Base-by-base conservation (phyloP, 768 basidiomycete genomes). In the Stropharia rugosoannulata region DNA sequence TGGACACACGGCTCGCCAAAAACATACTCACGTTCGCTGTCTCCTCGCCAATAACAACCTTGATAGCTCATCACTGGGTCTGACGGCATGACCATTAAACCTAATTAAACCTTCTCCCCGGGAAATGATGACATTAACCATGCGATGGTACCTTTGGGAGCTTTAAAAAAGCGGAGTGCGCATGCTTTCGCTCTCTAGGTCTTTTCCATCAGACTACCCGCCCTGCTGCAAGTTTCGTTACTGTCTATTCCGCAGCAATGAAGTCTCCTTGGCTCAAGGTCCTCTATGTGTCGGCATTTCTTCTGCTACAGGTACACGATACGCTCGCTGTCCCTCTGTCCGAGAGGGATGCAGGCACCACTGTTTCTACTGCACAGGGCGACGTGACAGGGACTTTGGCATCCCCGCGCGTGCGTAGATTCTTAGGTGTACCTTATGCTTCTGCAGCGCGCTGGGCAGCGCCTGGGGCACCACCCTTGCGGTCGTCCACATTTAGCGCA, bases 361-460 rank as follows among this genome's bases (percentile, higher is more conserved):
- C 61, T 1, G 68, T 73, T 8, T 37, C 60, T 25, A 74, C 74
- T 1, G 56, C 59, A n/a, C 69, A 73, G 56, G 74, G 73, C 1
- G 47, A 49, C 35, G 72, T 74, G 18, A 37, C 62, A 50, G 73
- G 73, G 1, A 67, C 66, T 8, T 55, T 66, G 10, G 55, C 53
- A 7, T 41, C 59, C 8, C 62, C 68, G 7, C 62, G 54, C 10
- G 73, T 75, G 3, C 68, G 71, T n/a, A 69, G 67, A 38, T 75
- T 73, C 53, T 63, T 74, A 3, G 73, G 72, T 4, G 59, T 73
- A 4, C 73, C 73, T 2, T 75, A 65, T 51, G 74, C 72, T 3
- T 63, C 64, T 3, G 74, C 71, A 11, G 52, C 55, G 9, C 64
- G 74, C 13, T 74, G 74, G 74, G 60, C 67, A 38, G 64, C 67